Base-by-base conservation (phyloP, 345 rosid genomes). In the Draba incana region DNA sequence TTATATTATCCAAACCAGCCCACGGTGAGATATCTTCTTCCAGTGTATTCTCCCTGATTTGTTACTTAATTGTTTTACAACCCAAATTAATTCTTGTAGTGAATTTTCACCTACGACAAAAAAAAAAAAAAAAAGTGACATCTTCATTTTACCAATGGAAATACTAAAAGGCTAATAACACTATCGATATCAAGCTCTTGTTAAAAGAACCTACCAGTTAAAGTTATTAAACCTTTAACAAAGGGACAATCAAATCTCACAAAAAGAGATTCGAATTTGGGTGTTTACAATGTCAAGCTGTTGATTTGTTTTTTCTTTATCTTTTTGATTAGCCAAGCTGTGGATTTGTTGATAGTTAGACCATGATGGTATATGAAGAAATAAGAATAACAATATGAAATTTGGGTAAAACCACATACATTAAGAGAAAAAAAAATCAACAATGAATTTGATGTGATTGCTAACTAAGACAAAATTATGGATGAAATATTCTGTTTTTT, bases 191-290 rank as follows among this genome's bases (percentile, higher is more conserved):
- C 15, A 45, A 44, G 65, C 10, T 28, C 10, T 44, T 58, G 20
- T 41, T 5, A 25, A 41, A 41, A 25, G n/a, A 60, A 60, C 47
- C 14, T 43, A 43, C 37, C 24, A n/a, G 9, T n/a, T 43, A 60
- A 39, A 16, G 10, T 35, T 11, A 49, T 23, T 11, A 1, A 10
- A 49, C 15, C 54, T 62, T 62, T 7, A 20, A 51, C 48, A 50
- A 38, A 41, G 5, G 5, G 31, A 28, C 30, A 30, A 16, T 15
- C 28, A 65, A 10, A 39, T 51, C 23, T 64, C 57, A 42, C 35
- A 20, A 13, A 48, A 63, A 23, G 64, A 47, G 12, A 33, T 62
- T 46, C 67, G 55, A 46, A 46, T 62, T 24, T 48, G 56, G 54
- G 56, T 20, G 56, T 63, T 63, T 63, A 10, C 27, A 23, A 46